Conservation (phyloP, 768 basidiomycete genomes). For the Boletus patriciae region DNA sequence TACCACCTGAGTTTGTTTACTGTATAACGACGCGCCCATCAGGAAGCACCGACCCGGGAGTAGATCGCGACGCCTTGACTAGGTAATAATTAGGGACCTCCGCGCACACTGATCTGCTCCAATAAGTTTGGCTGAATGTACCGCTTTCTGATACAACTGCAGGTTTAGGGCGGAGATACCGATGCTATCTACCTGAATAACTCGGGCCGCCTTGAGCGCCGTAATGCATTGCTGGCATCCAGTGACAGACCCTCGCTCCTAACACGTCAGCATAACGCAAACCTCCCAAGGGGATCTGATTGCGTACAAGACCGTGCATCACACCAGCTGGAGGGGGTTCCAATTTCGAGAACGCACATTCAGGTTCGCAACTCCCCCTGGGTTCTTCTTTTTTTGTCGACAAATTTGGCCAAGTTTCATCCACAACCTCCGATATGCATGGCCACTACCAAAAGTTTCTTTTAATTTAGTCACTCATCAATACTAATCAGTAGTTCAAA, state of each 20-base stretch:
- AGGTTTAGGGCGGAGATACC: conserved; percentile 26
- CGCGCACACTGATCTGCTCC: neutral
- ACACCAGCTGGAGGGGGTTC: conserved; percentile 25
- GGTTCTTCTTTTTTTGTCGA: conserved; percentile 9
- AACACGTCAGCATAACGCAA: conserved; percentile 33
- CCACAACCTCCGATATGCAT: conserved; percentile 13
- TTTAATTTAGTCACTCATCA: conserved; percentile 16
- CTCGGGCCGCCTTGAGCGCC: conserved; percentile 15
- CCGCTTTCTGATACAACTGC: conserved; percentile 3
- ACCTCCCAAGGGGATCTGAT: conserved; percentile 20
- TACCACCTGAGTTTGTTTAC: neutral
- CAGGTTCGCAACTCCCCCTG: conserved; percentile 24
- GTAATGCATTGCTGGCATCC: conserved; percentile 33
- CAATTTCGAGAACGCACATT: conserved; percentile 25
- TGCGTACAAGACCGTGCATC: conserved; percentile 26
- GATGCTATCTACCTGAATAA: conserved; percentile 1
- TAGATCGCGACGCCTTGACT: conserved; percentile 20
- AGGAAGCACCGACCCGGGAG: conserved; percentile 16
- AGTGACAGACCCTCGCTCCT: conserved; percentile 24
- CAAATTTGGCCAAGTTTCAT: conserved; percentile 15
- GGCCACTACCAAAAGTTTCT: conserved; percentile 8
- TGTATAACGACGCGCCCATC: conserved; percentile 21
- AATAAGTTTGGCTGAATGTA: conserved; percentile 1
- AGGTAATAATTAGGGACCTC: conserved; percentile 13
- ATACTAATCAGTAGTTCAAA: conserved; percentile 10